Conservation (phyloP, 2,329 filamentous ascomycete species). For the Rutstroemia sp. region DNA sequence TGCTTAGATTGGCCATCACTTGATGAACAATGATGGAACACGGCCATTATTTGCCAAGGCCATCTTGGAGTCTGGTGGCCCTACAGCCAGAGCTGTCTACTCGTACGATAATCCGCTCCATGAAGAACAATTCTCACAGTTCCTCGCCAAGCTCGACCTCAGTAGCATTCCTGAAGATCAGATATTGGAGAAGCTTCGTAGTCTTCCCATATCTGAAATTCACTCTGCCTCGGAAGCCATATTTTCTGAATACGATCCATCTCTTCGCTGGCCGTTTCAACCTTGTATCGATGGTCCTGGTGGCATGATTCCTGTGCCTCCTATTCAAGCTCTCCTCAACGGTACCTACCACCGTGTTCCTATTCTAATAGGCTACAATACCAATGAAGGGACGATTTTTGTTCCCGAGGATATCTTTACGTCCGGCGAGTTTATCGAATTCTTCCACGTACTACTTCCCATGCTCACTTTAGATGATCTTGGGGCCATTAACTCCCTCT, state of each 20-base stretch:
- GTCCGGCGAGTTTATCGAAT: constrained; percentile 46
- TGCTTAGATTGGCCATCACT: constrained; percentile 56
- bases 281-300: constrained; percentile 54
- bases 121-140: constrained; percentile 47
- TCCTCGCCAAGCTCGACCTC: constrained; percentile 45
- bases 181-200: constrained; percentile 45
- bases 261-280: constrained; percentile 57
- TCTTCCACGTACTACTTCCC: constrained; percentile 57
- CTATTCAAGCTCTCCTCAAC: constrained; percentile 51
- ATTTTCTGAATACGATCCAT: constrained; percentile 37
- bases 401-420: constrained; percentile 43
- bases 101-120: constrained; percentile 48
- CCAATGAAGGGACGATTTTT: constrained; percentile 62
- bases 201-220: constrained; percentile 34
- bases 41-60: constrained; percentile 41
- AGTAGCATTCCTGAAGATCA: constrained; percentile 35
- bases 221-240: constrained; percentile 36
- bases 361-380: constrained; percentile 63
- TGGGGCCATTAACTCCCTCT: constrained; percentile 47
- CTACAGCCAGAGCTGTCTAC: constrained; percentile 48
- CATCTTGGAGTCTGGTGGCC: constrained; percentile 50
- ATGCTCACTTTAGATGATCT: constrained; percentile 45
- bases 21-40: constrained; percentile 41
- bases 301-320: constrained; percentile 48
- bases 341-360: constrained; percentile 48